phyloP scores from a whole-genome alignment of 1,284 basidiomycete species.

The Ustilago tritici region DNA sequence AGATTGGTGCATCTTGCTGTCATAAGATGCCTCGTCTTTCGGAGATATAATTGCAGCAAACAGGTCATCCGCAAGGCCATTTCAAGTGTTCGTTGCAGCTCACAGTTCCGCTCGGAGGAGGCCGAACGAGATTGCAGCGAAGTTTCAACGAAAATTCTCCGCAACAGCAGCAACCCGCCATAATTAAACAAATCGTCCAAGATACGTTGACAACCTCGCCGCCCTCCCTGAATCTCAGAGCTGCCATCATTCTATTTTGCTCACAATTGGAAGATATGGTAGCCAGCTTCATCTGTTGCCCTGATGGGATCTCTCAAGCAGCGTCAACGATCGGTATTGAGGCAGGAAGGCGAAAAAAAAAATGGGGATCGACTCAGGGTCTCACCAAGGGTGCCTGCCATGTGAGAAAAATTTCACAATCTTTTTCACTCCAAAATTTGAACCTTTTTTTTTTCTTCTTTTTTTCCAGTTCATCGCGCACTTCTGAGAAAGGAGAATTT shows the following conservation, averaged over 20 bases:
- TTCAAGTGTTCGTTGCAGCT: background rate
- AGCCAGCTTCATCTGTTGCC: too few relatives aligned
- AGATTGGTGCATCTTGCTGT: background rate
- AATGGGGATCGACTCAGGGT: background rate
- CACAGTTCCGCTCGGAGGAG: background rate
- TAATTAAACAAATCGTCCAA: background rate
- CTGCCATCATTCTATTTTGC: too few relatives aligned
- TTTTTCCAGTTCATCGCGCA: background rate
- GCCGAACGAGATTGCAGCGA: constrained; percentile 36
- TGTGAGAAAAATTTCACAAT: background rate
- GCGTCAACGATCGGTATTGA: background rate
- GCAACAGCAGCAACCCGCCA: background rate
- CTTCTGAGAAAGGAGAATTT: constrained; percentile 8
- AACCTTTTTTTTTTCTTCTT: background rate
- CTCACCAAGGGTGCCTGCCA: background rate
- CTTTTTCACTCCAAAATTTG: background rate
- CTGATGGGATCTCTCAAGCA: too few relatives aligned
- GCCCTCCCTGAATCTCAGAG: background rate
- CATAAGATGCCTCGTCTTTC: background rate
- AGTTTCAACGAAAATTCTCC: constrained; percentile 47
- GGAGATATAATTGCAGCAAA: constrained; percentile 1
- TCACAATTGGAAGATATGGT: too few relatives aligned
- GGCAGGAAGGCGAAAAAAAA: background rate
- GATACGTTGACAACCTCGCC: background rate
- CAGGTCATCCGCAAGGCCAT: background rate